phyloP scores from a whole-genome alignment of 177 flowering plant genomes.

The Vitis hybrid region DNA sequence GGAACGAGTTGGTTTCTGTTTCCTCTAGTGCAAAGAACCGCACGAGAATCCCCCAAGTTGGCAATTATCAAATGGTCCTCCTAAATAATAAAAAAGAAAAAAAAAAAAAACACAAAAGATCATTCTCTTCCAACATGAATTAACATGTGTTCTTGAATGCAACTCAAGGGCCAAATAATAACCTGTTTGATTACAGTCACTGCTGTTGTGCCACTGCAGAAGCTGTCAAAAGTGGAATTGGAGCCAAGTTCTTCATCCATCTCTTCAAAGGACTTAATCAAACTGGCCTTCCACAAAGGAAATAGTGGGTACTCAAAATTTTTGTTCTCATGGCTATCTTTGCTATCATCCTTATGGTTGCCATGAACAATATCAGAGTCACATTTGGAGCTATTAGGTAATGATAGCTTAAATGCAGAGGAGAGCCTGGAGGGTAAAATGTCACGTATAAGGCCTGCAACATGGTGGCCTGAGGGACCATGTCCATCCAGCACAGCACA shows the following conservation, averaged over 20 bases:
- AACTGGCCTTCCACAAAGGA: slow-evolving; percentile 41
- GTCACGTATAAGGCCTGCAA: slow-evolving; percentile 61
- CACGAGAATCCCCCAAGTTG: slow-evolving; percentile 92
- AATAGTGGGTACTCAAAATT: slow-evolving; percentile 9
- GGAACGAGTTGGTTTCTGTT: slow-evolving; percentile 43
- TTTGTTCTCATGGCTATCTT: slow-evolving; percentile 5
- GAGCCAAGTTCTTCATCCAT: slow-evolving; percentile 62
- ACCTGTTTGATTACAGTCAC: slow-evolving; percentile 75
- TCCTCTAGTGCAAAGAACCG: slow-evolving; percentile 64
- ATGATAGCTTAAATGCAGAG: slow-evolving; percentile 18
- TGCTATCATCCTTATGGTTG: not conserved
- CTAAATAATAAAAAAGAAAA: slow-evolving; percentile 31
- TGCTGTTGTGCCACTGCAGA: slow-evolving; percentile 80
- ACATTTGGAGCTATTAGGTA: not conserved
- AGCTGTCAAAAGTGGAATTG: slow-evolving; percentile 46
- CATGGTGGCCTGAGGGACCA: slow-evolving; percentile 79
- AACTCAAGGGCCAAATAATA: not conserved
- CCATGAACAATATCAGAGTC: slow-evolving; percentile 1
- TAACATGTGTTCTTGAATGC: not conserved
- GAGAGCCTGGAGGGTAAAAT: slow-evolving; percentile 59
- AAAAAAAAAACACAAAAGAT: not conserved
- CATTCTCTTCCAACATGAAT: not conserved
- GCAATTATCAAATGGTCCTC: slow-evolving; percentile 63
- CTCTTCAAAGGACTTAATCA: slow-evolving; percentile 50
- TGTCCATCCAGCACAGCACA: slow-evolving; percentile 96